A percentile compares a stretch with the other conserved stretches of the same genome.
These are phyloP conservation scores for Naganishia friedmannii DNA, from an alignment of 768 basidiomycete genomes.

Conservation along the genomic window DNA sequence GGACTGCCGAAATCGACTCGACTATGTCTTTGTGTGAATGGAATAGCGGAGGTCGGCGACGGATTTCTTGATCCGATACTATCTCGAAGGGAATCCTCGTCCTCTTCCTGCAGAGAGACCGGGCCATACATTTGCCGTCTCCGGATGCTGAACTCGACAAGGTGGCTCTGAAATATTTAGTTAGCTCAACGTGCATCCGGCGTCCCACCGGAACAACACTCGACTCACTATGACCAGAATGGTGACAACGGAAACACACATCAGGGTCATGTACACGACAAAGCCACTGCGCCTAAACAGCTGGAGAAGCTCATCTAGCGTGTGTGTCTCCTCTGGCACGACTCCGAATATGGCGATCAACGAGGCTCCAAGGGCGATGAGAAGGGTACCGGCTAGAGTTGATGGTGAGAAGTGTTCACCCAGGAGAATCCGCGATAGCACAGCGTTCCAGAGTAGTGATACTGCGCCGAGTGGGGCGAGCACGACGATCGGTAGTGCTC, in stretches of 20 bases:
- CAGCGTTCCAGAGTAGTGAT: conserved; percentile 88
- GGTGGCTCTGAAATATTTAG: conserved; percentile 62
- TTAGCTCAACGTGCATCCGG: background rate
- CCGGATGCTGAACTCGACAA: conserved; percentile 62
- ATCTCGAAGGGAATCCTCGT: background rate
- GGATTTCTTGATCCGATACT: conserved; percentile 6
- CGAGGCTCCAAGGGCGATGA: conserved; percentile 84
- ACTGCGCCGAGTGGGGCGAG: conserved; percentile 86
- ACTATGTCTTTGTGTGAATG: conserved; percentile 1
- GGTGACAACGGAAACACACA: conserved; percentile 62
- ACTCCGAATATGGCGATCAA: conserved; percentile 89
- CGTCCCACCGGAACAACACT: background rate
- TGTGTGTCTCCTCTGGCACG: conserved; percentile 80
- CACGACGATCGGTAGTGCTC: conserved; percentile 88
- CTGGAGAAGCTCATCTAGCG: conserved; percentile 74
- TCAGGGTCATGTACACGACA: conserved; percentile 72
- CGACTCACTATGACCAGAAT: conserved; percentile 63
- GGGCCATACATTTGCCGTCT: conserved; percentile 9
- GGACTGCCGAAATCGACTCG: no score
- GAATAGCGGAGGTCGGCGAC: conserved; percentile 3
- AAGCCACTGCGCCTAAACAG: conserved; percentile 75
- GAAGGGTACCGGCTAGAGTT: conserved; percentile 78
- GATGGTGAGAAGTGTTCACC: conserved; percentile 80
- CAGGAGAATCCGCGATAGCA: conserved; percentile 78
- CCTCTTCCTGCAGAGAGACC: conserved; percentile 1